Conservation (phyloP, 2,329 filamentous ascomycete genomes). For the Neoascochyta sp. region DNA sequence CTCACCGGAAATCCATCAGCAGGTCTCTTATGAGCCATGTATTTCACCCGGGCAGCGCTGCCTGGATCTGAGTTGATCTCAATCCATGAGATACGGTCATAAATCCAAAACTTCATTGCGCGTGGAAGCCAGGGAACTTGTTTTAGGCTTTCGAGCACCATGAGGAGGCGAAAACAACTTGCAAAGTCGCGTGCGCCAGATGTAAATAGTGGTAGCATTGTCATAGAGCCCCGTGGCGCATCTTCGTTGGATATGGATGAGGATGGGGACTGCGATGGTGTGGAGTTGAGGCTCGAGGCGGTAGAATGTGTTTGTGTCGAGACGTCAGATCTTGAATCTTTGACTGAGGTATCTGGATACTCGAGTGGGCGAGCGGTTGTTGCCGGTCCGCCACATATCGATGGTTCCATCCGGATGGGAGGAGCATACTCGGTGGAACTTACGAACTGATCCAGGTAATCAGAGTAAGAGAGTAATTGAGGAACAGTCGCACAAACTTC, state of each 20-base stretch:
- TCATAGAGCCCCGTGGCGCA: neutral
- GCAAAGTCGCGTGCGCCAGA: slow-evolving; percentile 5
- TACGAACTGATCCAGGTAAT: slow-evolving; percentile 4
- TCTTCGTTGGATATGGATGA: slow-evolving; percentile 4
- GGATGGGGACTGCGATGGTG: slow-evolving; percentile 2
- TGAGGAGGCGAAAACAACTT: slow-evolving; percentile 20
- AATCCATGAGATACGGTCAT: slow-evolving; percentile 14
- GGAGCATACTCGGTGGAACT: slow-evolving; percentile 1
- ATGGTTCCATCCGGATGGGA: slow-evolving; percentile 2
- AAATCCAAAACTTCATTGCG: slow-evolving; percentile 14
- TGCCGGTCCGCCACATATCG: neutral
- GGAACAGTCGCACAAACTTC: slow-evolving; percentile 27
- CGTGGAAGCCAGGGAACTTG: slow-evolving; percentile 8
- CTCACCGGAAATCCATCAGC: slow-evolving; percentile 7
- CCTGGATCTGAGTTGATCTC: slow-evolving; percentile 9
- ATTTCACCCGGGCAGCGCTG: slow-evolving; percentile 11
- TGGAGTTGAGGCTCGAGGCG: slow-evolving; percentile 1
- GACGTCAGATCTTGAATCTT: slow-evolving; percentile 1
- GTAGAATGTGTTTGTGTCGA: slow-evolving; percentile 1
- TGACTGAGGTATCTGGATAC: neutral
- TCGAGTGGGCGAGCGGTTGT: slow-evolving; percentile 1
- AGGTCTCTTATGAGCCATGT: slow-evolving; percentile 8
- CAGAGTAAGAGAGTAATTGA: slow-evolving; percentile 14
- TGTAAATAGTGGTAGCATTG: slow-evolving; percentile 2
- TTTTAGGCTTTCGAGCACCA: slow-evolving; percentile 16